phyloP scores from a whole-genome alignment of 1,139 yeast species.

The Geotrichum australiense region DNA sequence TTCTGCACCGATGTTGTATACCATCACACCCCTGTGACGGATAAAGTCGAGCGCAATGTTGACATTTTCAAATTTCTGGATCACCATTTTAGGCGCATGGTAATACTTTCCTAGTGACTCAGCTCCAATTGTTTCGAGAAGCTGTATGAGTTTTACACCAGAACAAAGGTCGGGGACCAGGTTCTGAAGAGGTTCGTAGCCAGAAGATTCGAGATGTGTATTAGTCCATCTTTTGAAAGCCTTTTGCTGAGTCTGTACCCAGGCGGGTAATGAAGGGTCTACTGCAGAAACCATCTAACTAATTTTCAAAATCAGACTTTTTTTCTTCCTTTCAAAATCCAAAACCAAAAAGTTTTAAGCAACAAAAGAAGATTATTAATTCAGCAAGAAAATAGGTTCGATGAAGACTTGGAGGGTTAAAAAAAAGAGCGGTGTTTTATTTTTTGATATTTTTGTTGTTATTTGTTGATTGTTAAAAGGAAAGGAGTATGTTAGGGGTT shows the following conservation, averaged over 20 bases:
- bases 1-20: conserved; percentile 56
- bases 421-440: too few relatives aligned
- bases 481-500: too few relatives aligned
- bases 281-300: too few relatives aligned
- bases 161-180: conserved; percentile 29
- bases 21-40: conserved; percentile 45
- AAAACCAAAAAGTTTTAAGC: too few relatives aligned
- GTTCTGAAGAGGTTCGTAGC: conserved; percentile 27
- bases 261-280: conserved; percentile 31
- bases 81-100: conserved; percentile 43
- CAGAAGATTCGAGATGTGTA: conserved; percentile 29
- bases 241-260: conserved; percentile 37
- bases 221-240: conserved; percentile 37
- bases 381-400: too few relatives aligned
- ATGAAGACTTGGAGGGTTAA: too few relatives aligned
- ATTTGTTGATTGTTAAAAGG: too few relatives aligned
- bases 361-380: too few relatives aligned
- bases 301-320: too few relatives aligned
- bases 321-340: too few relatives aligned
- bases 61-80: conserved; percentile 58
- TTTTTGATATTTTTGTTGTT: too few relatives aligned
- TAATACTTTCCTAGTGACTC: conserved; percentile 35
- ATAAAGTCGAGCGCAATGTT: conserved; percentile 51
- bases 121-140: conserved; percentile 35
- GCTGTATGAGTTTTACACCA: conserved; percentile 34